Evolutionary conservation across 2,329 filamentous ascomycete genomes (phyloP).

Genomic region (Xylaria sp.): DNA sequence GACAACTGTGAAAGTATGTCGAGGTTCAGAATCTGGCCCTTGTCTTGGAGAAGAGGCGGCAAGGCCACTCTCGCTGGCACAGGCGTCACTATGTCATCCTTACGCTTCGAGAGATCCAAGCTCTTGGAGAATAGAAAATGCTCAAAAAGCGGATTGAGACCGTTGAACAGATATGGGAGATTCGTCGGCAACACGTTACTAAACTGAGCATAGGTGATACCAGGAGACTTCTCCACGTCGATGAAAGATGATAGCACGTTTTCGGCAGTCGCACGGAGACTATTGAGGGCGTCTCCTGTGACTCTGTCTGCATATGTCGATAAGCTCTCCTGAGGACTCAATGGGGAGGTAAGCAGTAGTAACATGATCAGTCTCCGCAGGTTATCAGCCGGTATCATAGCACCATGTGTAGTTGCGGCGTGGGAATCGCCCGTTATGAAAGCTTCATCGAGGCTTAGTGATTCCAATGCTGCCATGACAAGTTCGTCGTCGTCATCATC

Average conservation of each 20-base stretch:
- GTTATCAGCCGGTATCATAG: constrained; percentile 69
- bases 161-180: constrained; percentile 62
- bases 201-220: constrained; percentile 59
- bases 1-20: constrained; percentile 64
- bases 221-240: constrained; percentile 57
- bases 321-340: constrained; percentile 60
- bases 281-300: constrained; percentile 49
- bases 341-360: constrained; percentile 59
- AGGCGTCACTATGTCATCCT: constrained; percentile 28
- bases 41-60: constrained; percentile 45
- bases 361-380: constrained; percentile 66
- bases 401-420: constrained; percentile 48
- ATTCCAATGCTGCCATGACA: constrained; percentile 62
- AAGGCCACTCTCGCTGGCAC: constrained; percentile 6
- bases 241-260: constrained; percentile 62
- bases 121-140: constrained; percentile 71
- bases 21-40: constrained; percentile 59
- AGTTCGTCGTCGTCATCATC: constrained; percentile 54
- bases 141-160: constrained; percentile 64
- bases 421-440: constrained; percentile 48
- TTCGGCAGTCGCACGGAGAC: constrained; percentile 57
- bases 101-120: constrained; percentile 57
- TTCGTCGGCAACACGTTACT: constrained; percentile 53
- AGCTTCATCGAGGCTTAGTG: constrained; percentile 59
- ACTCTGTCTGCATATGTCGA: constrained; percentile 56